Base-by-base conservation (phyloP, 139 green algal genomes). In the Tetradesmus lagerheimii region DNA sequence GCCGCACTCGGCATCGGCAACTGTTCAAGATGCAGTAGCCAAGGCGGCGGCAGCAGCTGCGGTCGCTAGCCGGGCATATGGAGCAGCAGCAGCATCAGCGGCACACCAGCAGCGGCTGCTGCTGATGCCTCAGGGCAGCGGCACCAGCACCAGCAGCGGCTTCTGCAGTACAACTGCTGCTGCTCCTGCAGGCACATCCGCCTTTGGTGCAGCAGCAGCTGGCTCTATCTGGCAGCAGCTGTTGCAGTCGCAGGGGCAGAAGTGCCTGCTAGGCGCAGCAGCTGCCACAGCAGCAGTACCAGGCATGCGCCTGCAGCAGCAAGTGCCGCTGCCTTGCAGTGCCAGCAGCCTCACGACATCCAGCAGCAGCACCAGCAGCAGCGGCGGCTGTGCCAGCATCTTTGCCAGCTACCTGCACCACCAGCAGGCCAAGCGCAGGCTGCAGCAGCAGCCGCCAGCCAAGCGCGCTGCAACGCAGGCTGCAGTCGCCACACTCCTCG, bases 341-440 rank as follows among this genome's bases (percentile, higher is more conserved):
- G 39, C 39, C 43, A 71, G 20, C 85, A 89, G 85, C 38, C 34
- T 64, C 39, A 83, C 29, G 6, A 71, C n/a, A 31, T 39, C 29
- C 71, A 89, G 85, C 66, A 83, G 66, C 85, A 90, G 41, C 86
- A 90, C n/a, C 85, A 74, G 85, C 67, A 71, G 31, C 84, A 83
- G 29, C 31, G 50, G 18, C 34, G 50, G 18, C 34, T 47, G 35
- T 64, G 25, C 11, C 66, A 74, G 29, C 67, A 43, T 50, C 38
- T 35, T 37, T 25, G 39, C 31, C 77, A 29, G 77, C 38, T 47
- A 62, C 77, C 38, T 31, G 38, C 77, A 47, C 27, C 77, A 47
- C 1, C 38, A 50, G 39, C 31, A 45, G 37, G 77, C 38, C 25
- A 37, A n/a, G 77, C 38, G 25, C 38, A 31, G 39, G 37, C 77